A percentile compares a stretch with the other conserved stretches of the same genome.
These are phyloP conservation scores for Parastagonospora nodorum DNA, from an alignment of 2,329 filamentous ascomycete species.

Conservation along the genomic window DNA sequence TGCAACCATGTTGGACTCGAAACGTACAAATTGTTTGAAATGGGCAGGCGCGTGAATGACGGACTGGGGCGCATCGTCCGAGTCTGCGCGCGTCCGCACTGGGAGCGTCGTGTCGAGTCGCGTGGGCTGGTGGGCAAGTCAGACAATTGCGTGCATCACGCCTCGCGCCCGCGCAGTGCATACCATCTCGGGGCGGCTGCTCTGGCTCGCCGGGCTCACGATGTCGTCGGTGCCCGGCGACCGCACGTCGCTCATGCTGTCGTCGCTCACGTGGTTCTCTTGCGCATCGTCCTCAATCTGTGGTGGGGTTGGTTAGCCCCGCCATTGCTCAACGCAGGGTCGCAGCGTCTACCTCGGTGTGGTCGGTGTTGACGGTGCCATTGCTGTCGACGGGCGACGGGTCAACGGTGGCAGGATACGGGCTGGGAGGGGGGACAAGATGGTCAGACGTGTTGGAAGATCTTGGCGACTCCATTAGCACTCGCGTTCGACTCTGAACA, in stretches of 20 bases:
- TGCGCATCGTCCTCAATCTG: conserved; percentile 78
- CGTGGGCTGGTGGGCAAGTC: conserved; percentile 39
- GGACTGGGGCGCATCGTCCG: conserved; percentile 79
- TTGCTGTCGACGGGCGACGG: conserved; percentile 86
- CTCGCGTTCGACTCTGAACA: conserved; percentile 1
- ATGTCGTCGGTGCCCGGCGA: conserved; percentile 45
- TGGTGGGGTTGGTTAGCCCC: conserved; percentile 32
- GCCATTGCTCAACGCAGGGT: conserved; percentile 1
- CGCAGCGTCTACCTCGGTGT: conserved; percentile 63
- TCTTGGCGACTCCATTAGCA: conserved; percentile 44
- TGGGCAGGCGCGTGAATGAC: conserved; percentile 89
- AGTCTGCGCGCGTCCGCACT: conserved; percentile 54
- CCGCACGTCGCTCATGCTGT: conserved; percentile 45
- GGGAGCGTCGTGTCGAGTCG: conserved; percentile 55
- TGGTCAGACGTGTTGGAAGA: conserved; percentile 55
- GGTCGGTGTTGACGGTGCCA: conserved; percentile 79
- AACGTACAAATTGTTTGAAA: conserved; percentile 75
- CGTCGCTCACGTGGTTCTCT: conserved; percentile 55
- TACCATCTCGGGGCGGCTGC: conserved; percentile 36
- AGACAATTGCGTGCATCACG: conserved; percentile 2
- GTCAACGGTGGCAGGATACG: conserved; percentile 69
- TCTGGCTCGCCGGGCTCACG: conserved; percentile 40
- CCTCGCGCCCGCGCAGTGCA: conserved; percentile 2
- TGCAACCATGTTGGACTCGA: conserved; percentile 29
- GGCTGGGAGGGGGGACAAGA: conserved; percentile 54